Base-by-base conservation (phyloP, 108 stramenopile genomes). In the Cylindrotheca fusiformis region DNA sequence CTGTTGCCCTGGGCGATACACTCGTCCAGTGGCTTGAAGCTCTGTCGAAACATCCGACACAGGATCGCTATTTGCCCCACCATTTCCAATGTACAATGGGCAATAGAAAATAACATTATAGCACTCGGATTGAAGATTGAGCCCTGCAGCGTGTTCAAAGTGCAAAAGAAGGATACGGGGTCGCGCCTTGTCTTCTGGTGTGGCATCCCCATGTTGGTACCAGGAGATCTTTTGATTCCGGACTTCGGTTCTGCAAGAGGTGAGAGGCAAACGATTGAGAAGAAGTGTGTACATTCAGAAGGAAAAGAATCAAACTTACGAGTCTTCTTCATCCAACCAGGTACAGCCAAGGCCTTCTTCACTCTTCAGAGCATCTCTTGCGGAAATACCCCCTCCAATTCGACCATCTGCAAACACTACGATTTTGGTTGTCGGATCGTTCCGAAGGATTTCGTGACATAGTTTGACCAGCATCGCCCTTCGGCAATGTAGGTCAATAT, bases 1-100 rank as follows among this genome's bases (percentile, higher is more conserved):
- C 10, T 72, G 49, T 63, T 91, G 89, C 0, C 89, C 89, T 23
- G 77, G 77, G 50, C 86, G 49, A 55, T 72, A 76, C 8, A 91
- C 89, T 44, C 89, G 62, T 25, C 89, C 89, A 50, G 85, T 71
- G 2, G 89, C 89, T 57, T 91, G 89, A 45, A 83, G 51, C 67
- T 91, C 89, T 19, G 77, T 79, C 58, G 83, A 85, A 26, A 75
- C 79, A 60, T 91, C 89, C 1, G 73, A 65, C 2, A 91, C 84
- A 18, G 79, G 61, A 53, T 85, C 83, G 30, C 63, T 57, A 19
- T 66, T 72, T 0, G 66, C 67, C 32, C 77, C 86, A 10, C 80
- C 80, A 22, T 79, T 55, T 8, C 83, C 84, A 14, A 71, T 56
- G 53, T 87, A 90, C 31, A 87, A 55, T 19, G 89, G 89, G 27